Conservation (phyloP, 495 filamentous ascomycete species). For the Acidiella bohemica region DNA sequence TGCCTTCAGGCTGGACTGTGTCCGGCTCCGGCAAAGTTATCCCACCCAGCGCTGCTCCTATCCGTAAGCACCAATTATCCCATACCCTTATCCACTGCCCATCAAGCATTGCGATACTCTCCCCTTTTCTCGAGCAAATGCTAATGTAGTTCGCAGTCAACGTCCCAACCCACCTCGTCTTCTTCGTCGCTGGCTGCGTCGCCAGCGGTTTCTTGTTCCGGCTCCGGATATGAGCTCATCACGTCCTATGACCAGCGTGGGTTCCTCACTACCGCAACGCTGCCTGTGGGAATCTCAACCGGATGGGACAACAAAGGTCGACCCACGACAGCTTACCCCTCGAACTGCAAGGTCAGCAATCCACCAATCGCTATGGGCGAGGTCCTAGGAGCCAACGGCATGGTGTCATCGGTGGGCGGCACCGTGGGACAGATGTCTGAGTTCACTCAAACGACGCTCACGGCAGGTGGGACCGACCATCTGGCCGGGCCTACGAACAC, state of each 20-base stretch:
- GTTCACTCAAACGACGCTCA: no score
- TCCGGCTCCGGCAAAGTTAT: slow-evolving; percentile 55
- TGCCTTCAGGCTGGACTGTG: slow-evolving; percentile 63
- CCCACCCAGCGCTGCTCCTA: slow-evolving; percentile 39
- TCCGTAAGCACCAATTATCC: slow-evolving; percentile 32
- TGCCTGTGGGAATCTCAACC: slow-evolving; percentile 24
- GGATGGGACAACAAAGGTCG: slow-evolving; percentile 34
- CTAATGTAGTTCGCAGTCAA: slow-evolving; percentile 32
- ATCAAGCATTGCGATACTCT: neutral
- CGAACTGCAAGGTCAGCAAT: slow-evolving; percentile 3
- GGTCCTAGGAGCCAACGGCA: neutral
- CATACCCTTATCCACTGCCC: neutral
- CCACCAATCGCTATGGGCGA: slow-evolving; percentile 1
- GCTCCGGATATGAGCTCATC: slow-evolving; percentile 33
- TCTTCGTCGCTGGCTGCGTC: slow-evolving; percentile 35
- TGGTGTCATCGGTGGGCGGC: neutral
- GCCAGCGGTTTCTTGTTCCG: slow-evolving; percentile 35
- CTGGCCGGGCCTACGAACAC: neutral
- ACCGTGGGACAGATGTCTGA: neutral
- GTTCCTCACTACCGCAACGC: slow-evolving; percentile 30
- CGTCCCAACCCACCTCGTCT: slow-evolving; percentile 32
- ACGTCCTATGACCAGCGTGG: slow-evolving; percentile 33
- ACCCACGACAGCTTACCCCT: slow-evolving; percentile 25
- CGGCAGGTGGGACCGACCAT: neutral
- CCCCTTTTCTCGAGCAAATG: no score